A percentile compares a stretch with the other conserved stretches of the same genome.
Conservation (phyloP, 768 basidiomycete species). For the Leccinum boreale region DNA sequence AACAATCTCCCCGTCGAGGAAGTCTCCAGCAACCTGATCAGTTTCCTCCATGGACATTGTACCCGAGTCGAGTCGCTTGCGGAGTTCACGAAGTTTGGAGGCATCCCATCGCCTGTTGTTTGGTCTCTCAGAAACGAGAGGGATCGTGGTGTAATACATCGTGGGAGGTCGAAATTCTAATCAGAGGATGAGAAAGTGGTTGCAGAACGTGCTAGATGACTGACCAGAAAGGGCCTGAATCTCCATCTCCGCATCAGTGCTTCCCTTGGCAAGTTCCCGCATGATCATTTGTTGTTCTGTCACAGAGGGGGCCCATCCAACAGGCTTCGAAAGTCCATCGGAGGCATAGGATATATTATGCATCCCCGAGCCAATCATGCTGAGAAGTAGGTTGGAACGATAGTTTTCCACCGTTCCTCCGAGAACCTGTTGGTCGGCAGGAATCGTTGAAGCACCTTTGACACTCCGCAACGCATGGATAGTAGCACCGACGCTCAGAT, state of each 20-base stretch:
- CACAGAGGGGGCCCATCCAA: constrained; percentile 68
- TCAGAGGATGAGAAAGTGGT: constrained; percentile 10
- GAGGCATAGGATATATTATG: constrained; percentile 54
- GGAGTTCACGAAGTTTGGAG: constrained; percentile 87
- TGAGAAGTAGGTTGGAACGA: constrained; percentile 84
- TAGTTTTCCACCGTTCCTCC: constrained; percentile 94
- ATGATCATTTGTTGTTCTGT: constrained; percentile 98
- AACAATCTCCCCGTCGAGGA: constrained; percentile 92
- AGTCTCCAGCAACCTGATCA: constrained; percentile 85
- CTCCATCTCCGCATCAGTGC: constrained; percentile 76
- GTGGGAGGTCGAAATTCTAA: constrained; percentile 88
- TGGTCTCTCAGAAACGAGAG: constrained; percentile 79
- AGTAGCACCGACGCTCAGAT: constrained; percentile 81
- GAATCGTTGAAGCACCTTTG: constrained; percentile 89
- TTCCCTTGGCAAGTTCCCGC: constrained; percentile 82
- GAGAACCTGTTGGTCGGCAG: constrained; percentile 90
- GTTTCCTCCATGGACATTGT: constrained; percentile 81
- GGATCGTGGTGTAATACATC: constrained; percentile 96
- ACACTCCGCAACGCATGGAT: constrained; percentile 84
- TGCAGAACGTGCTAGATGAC: constrained; percentile 24
- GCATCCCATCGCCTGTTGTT: constrained; percentile 92
- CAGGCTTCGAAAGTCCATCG: constrained; percentile 58
- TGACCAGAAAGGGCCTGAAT: constrained; percentile 82
- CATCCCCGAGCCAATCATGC: constrained; percentile 78
- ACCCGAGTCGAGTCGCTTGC: constrained; percentile 91